Base-by-base conservation (phyloP, 495 filamentous ascomycete species). In the Neurospora sp. region DNA sequence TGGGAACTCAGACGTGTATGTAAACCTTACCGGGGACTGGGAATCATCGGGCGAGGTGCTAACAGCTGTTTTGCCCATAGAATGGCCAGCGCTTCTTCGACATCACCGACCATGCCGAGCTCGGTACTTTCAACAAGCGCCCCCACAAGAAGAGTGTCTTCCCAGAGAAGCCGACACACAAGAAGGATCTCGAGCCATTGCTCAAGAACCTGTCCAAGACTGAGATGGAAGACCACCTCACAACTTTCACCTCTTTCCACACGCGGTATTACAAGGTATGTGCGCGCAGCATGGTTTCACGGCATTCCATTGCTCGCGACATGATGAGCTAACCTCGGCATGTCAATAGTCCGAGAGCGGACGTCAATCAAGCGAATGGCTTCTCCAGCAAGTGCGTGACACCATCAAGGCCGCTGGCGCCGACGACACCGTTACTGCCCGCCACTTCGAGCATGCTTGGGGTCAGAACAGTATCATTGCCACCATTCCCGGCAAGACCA, bases 21-120 rank as follows among this genome's bases (percentile, higher is more conserved):
- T 82, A 35, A 73, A 71, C 59, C 72, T 39, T 16, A 18, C 18
- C 27, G 54, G 12, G 54, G 54, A 18, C 20, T 2, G 27, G 31
- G 54, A 7, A 66, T 66, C 6, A 66, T 66, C 54, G 27, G 27
- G 14, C 54, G 54, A 9, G 14, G 11, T 39, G 59, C 70, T 70
- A 23, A 70, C 59, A 73, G 59, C 41, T 73, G 66, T 16, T 48
- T 23, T 69, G 18, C 31, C 42, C 73, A 41, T 74, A 97, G 95
- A 85, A 92, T 76, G 93, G 94, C 70, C 84, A 90, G 62, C 94
- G 91, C 76, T 99, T 99, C 85, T 97, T 99, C 86, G 96, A 99
- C 82, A 92, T 99, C 77, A 97, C 96, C 72, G 88, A 92, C 75
- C 84, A 88, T 42, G 81, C 82, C 42, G 85, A 91, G 66, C 86